Base-by-base conservation (phyloP, 352 stramenopile species). In the Globisporangium uncinulatum region DNA sequence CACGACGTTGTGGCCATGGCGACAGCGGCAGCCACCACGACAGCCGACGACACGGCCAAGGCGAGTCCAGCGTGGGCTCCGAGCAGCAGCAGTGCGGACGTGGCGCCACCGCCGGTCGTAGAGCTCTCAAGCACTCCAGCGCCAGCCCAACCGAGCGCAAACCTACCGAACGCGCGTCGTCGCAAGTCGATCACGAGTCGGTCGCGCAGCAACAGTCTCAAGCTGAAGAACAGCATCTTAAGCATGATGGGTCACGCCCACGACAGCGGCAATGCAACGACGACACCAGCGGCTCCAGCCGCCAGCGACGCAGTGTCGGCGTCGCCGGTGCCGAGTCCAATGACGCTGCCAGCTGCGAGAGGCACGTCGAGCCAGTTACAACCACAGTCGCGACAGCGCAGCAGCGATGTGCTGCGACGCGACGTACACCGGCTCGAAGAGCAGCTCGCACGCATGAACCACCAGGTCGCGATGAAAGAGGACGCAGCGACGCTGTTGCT, bases 381-480 rank as follows among this genome's bases (percentile, higher is more conserved):
- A 15, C 24, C 24, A 17, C 63, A 65, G 13, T 6, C 21, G 20
- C 34, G 56, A 14, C 53, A 55, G 36, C 44, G 65, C 59, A 49
- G 64, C 44, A 72, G 71, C 36, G 77, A 91, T n/a, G 53, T 62
- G 20, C 49, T 89, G 21, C 87, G 87, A 46, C 65, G 67, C 5
- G 79, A 82, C 31, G 52, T 89, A 13, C 77, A 74, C 39, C 62
- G 73, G 1, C 64, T 92, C 11, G 82, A 92, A 46, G 74, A 74
- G 4, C 75, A 87, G 41, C 54, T 88, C 2, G 69, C 70, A 1
- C 84, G 77, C 47, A 65, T 92, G 24, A 81, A 87, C 54, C 68
- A 78, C 31, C 76, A 92, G 61, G 76, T 92, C 1, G 58, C 59
- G 4, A 54, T 78, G 14, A 92, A 92, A 37, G 82, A 90, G 56